These are phyloP conservation scores for Austroboletus eburneus DNA, from an alignment of 768 basidiomycete species.

Conservation along the genomic window DNA sequence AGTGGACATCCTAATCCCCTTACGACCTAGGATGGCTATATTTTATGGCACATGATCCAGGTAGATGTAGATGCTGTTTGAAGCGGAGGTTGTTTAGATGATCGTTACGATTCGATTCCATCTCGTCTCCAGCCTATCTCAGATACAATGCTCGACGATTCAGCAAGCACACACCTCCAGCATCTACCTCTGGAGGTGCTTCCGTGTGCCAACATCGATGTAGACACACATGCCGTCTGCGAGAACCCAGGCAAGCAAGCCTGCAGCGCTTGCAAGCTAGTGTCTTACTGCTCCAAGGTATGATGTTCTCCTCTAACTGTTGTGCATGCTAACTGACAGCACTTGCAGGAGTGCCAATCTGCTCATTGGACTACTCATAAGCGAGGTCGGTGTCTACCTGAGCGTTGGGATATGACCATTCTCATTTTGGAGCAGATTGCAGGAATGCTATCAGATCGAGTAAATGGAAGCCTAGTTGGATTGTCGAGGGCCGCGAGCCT, in stretches of 20 bases:
- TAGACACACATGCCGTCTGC: constrained; percentile 22
- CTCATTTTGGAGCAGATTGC: constrained; percentile 16
- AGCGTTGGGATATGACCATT: not conserved
- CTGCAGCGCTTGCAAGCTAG: constrained; percentile 34
- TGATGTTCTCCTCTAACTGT: too few species aligned
- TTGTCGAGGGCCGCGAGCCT: constrained; percentile 18
- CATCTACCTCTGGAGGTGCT: constrained; percentile 25
- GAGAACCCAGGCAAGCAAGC: constrained; percentile 28
- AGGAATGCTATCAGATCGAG: constrained; percentile 19
- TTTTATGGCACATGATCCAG: constrained; percentile 12
- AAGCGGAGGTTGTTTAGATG: not conserved
- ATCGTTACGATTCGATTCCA: too few species aligned
- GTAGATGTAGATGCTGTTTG: constrained; percentile 13
- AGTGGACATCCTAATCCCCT: constrained; percentile 16
- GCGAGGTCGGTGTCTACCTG: constrained; percentile 20
- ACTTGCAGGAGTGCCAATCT: constrained; percentile 41
- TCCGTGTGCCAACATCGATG: constrained; percentile 36
- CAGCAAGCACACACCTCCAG: constrained; percentile 12
- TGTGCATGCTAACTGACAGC: too few species aligned
- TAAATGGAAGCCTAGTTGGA: constrained; percentile 22
- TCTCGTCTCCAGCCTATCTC: too few species aligned
- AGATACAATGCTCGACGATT: constrained; percentile 3
- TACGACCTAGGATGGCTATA: not conserved
- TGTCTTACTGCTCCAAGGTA: constrained; percentile 43
- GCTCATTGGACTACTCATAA: constrained; percentile 41